phyloP scores from a whole-genome alignment of 2,329 filamentous ascomycete genomes.

The Ampelomyces quisqualis region DNA sequence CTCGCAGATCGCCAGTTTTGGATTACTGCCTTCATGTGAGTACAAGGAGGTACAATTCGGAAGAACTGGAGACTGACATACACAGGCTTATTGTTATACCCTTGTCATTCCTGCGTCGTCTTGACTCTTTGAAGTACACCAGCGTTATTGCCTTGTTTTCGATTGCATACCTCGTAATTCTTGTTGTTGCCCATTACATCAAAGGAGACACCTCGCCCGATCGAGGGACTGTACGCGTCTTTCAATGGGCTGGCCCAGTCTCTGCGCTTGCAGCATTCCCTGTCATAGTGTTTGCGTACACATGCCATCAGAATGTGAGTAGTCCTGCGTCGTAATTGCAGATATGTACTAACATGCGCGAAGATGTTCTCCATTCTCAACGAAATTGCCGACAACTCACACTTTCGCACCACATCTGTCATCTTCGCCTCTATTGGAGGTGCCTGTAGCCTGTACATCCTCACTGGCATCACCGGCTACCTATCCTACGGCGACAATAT shows the following conservation, averaged over 20 bases:
- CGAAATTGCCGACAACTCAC: conserved; percentile 84
- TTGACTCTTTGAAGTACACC: conserved; percentile 97
- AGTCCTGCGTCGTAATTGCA: too few species aligned
- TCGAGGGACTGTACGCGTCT: conserved; percentile 71
- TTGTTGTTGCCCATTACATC: conserved; percentile 90
- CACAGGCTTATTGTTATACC: conserved; percentile 84
- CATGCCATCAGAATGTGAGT: conserved; percentile 92
- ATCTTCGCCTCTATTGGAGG: conserved; percentile 82
- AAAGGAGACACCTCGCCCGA: conserved; percentile 72
- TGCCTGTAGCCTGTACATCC: conserved; percentile 80
- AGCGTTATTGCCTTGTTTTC: conserved; percentile 87
- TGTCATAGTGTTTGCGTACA: conserved; percentile 98
- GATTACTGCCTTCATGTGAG: conserved; percentile 93
- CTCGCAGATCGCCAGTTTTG: conserved; percentile 91
- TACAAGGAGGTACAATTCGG: too few species aligned
- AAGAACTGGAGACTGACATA: conserved; percentile 11
- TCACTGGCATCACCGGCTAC: conserved; percentile 94
- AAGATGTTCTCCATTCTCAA: conserved; percentile 99
- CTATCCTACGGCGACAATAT: conserved; percentile 91
- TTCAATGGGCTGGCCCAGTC: conserved; percentile 77
- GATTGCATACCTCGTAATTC: conserved; percentile 88
- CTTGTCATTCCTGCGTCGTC: conserved; percentile 81
- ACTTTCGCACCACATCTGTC: conserved; percentile 74
- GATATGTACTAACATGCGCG: conserved; percentile 6
- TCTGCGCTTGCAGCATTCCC: conserved; percentile 82